Evolutionary conservation across 208 protist species (phyloP), one percentile per base, ranked within the genome.

Genomic region (Vickermania ingenoplastis): DNA sequence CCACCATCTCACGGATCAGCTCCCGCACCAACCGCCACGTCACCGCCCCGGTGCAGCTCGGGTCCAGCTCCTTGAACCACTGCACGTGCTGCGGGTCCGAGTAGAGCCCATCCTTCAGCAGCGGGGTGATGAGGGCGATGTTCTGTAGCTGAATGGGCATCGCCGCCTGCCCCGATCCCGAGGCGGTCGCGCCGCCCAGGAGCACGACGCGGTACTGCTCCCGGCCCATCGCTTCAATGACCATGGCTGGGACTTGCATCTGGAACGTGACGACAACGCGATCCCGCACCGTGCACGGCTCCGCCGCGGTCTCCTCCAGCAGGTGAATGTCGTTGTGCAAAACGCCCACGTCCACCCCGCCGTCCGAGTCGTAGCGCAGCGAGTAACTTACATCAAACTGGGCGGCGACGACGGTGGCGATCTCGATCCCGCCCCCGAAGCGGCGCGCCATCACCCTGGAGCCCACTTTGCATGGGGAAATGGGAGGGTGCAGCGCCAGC

Each of bases 51-150:
- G 63, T 61, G 29, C 92, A 81, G 1, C 86, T 97, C 11, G 94
- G 84, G 80, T 99, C 98, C 30, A 98, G 97, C 11, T 91, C 97
- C 29, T 95, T 92, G 78, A 99, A 98, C 57, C 85, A 98, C 2
- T 97, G 68, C 1, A 99, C 91, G 14, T 99, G 65, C 28, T 97
- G 78, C 1, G 96, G 94, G 45, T 77, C 65, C 0, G 77, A 88
- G 17, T 96, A 92, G 52, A 98, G 89, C 31, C 88, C 76, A 2
- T 74, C 79, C 7, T 89, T 84, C 5, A 86, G 62, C 17, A 86
- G 57, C 2, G 77, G 80, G 23, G 55, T 36, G 27, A 89, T 77
- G 13, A 84, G 83, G 3, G 89, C 71, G 49, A 92, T 78, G 52
- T 92, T 67, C 31, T 65, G 41, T 41, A 68, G 25, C 50, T 56